phyloP scores from a whole-genome alignment of 768 basidiomycete species.

The Pulveroboletus sp. region DNA sequence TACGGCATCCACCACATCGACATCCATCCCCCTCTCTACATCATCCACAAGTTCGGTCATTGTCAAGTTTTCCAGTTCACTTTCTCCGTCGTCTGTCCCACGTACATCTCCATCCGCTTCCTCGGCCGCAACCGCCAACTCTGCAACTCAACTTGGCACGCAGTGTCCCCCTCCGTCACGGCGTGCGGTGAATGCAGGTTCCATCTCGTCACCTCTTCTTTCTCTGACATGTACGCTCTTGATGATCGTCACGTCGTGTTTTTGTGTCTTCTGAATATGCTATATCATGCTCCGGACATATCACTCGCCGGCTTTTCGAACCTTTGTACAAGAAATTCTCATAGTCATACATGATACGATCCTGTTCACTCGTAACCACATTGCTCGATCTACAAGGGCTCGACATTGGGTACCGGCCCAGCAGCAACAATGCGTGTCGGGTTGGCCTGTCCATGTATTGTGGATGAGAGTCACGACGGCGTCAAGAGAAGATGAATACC shows the following conservation, averaged over 20 bases:
- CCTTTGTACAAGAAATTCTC: background rate
- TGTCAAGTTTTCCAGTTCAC: background rate
- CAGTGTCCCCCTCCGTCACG: slow-evolving; percentile 19
- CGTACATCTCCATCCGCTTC: background rate
- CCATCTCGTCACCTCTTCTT: slow-evolving; percentile 8
- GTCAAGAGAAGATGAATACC: background rate
- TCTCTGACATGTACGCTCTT: slow-evolving; percentile 23
- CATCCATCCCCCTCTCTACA: background rate
- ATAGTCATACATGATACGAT: slow-evolving; percentile 4
- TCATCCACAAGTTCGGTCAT: slow-evolving; percentile 1
- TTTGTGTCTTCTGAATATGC: slow-evolving; percentile 21
- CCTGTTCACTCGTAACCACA: background rate
- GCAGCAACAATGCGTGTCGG: slow-evolving; percentile 72
- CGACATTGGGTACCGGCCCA: slow-evolving; percentile 70
- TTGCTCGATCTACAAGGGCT: slow-evolving; percentile 43
- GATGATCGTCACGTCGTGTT: slow-evolving; percentile 24
- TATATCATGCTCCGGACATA: background rate
- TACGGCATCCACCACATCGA: background rate
- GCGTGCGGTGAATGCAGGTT: slow-evolving; percentile 5
- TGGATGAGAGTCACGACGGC: slow-evolving; percentile 1
- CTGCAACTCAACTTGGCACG: slow-evolving; percentile 21
- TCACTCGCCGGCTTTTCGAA: background rate
- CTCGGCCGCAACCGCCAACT: slow-evolving; percentile 3
- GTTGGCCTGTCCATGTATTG: slow-evolving; percentile 62
- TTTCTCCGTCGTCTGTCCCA: background rate